Base-by-base conservation (phyloP, 345 rosid species). In the Rubroshorea leprosula region DNA sequence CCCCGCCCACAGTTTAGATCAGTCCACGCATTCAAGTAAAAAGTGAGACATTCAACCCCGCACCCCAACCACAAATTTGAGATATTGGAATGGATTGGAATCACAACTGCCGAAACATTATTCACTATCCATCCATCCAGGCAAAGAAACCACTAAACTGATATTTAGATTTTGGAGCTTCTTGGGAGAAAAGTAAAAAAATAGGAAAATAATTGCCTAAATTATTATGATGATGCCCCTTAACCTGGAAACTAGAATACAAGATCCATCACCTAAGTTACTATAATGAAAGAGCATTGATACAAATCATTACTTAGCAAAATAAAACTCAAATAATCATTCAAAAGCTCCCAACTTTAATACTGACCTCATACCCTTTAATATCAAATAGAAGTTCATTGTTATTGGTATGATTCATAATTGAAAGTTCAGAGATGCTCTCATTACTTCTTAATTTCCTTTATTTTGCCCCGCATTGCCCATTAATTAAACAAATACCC, bases 301-400 rank as follows among this genome's bases (percentile, higher is more conserved):
- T n/a, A n/a, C n/a, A n/a, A n/a, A n/a, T n/a, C n/a, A n/a, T n/a
- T n/a, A n/a, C n/a, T n/a, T 58, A 25, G 18, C 44, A 47, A 26
- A 60, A 60, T 60, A 16, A 60, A 49, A 60, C 25, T 22, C 31
- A 22, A 60, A 60, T 41, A 2, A 41, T 5, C 27, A 18, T 2
- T 46, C 6, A 14, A 47, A 47, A 58, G 49, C 47, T 13, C 27
- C 44, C 54, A 43, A 51, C 41, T 17, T 25, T 49, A 35, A 50
- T 38, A 16, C 24, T 35, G 56, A 38, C 11, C 56, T 56, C 64
- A 50, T 23, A 8, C 23, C 50, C 38, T 49, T 24, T 39, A 35
- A 61, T 22, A 38, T 49, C 23, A 17, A 50, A 50, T 61, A 27
- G 49, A 21, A 15, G 49, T 21, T 48, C 54, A 49, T 23, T 41